Evolutionary conservation across 768 basidiomycete species (phyloP).

Genomic region (Pholiota conissans): DNA sequence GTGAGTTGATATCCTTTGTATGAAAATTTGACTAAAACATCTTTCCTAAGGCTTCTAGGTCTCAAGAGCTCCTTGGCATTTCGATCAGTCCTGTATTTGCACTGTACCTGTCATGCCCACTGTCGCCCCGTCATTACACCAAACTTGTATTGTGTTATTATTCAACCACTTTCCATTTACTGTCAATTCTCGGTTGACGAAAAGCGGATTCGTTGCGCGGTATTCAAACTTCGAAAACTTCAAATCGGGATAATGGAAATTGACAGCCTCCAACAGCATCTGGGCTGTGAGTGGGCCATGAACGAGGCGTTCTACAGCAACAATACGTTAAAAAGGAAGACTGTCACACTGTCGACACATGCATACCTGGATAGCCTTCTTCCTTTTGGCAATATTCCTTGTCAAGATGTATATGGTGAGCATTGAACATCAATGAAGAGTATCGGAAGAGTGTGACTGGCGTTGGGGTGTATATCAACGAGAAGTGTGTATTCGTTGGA

Average conservation of each 20-base stretch:
- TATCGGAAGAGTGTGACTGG: constrained; percentile 80
- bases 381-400: constrained; percentile 65
- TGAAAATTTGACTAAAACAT: not conserved
- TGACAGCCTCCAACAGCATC: constrained; percentile 68
- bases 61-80: not conserved
- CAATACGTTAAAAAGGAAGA: not conserved
- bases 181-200: constrained; percentile 50
- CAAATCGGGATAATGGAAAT: constrained; percentile 47
- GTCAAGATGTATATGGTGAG: constrained; percentile 83
- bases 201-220: constrained; percentile 63
- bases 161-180: constrained; percentile 48
- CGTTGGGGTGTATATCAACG: constrained; percentile 66
- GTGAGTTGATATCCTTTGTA: constrained; percentile 36
- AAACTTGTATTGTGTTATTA: constrained; percentile 42
- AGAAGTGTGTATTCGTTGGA: constrained; percentile 52
- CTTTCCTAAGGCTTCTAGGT: constrained; percentile 29
- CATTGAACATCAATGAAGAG: constrained; percentile 86
- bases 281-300: constrained; percentile 83
- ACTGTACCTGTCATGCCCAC: constrained; percentile 70
- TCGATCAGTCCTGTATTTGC: constrained; percentile 14
- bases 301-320: constrained; percentile 67
- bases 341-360: not conserved
- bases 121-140: constrained; percentile 55
- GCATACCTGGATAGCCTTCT: constrained; percentile 73
- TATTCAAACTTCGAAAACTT: constrained; percentile 61